Evolutionary conservation across 257 asterid species (phyloP).

Genomic region (Nicotiana paniculata): DNA sequence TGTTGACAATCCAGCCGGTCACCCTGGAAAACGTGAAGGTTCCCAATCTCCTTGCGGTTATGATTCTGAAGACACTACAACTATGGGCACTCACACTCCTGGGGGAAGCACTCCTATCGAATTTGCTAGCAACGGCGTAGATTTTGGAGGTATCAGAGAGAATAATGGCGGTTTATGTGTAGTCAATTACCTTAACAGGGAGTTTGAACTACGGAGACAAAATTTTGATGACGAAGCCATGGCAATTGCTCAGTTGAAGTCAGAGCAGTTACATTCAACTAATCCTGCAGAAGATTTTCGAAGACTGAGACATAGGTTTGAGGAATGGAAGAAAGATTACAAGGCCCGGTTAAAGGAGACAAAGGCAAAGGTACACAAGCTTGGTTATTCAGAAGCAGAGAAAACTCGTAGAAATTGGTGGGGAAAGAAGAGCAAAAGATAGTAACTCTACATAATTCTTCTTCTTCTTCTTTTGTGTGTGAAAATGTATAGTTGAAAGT

Average conservation of each 20-base stretch:
- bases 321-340: slow-evolving; percentile 61
- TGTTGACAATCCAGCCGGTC: slow-evolving; percentile 31
- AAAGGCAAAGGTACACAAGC: slow-evolving; percentile 39
- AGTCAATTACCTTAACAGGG: slow-evolving; percentile 42
- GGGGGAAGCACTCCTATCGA: slow-evolving; percentile 62
- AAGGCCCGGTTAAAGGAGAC: slow-evolving; percentile 58
- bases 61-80: slow-evolving; percentile 51
- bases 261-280: slow-evolving; percentile 23
- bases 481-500: slow-evolving; percentile 2
- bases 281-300: slow-evolving; percentile 39
- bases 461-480: background rate
- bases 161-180: slow-evolving; percentile 32
- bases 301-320: slow-evolving; percentile 51
- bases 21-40: slow-evolving; percentile 37
- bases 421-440: slow-evolving; percentile 52
- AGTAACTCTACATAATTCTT: background rate
- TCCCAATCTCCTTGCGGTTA: slow-evolving; percentile 51
- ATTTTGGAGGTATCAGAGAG: slow-evolving; percentile 29
- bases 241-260: slow-evolving; percentile 35
- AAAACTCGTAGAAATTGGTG: slow-evolving; percentile 58
- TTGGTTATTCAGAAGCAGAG: slow-evolving; percentile 44
- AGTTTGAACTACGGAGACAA: slow-evolving; percentile 52
- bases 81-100: slow-evolving; percentile 48
- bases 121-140: slow-evolving; percentile 30
- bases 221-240: slow-evolving; percentile 47